Evolutionary conservation across 2,329 filamentous ascomycete genomes (phyloP).

Genomic region (Ophiostoma quercus): DNA sequence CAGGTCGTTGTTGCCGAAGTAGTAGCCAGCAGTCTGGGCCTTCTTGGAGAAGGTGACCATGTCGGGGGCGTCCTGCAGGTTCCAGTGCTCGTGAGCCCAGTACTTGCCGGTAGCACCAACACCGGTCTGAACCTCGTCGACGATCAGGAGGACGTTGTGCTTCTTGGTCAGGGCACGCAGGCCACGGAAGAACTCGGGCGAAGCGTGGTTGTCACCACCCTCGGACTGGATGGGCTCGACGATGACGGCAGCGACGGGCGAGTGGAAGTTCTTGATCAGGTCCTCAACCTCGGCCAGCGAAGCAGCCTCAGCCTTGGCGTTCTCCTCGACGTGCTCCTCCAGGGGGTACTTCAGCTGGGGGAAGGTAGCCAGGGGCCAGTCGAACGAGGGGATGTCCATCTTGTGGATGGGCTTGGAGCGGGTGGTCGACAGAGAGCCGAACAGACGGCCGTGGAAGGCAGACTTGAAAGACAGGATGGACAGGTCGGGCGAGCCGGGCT

Average conservation of each 20-base stretch:
- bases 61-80: constrained; percentile 71
- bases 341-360: constrained; percentile 82
- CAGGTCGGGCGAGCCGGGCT: constrained; percentile 68
- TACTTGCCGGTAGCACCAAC: constrained; percentile 89
- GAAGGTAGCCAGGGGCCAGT: constrained; percentile 91
- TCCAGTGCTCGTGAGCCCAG: constrained; percentile 97
- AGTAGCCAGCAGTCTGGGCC: constrained; percentile 89
- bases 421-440: constrained; percentile 80
- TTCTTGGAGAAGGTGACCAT: constrained; percentile 97
- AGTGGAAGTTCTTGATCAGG: constrained; percentile 71
- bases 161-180: constrained; percentile 73
- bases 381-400: constrained; percentile 87
- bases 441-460: constrained; percentile 85
- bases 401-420: constrained; percentile 93
- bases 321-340: constrained; percentile 71
- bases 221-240: constrained; percentile 92
- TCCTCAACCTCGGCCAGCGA: constrained; percentile 79
- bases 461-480: constrained; percentile 86
- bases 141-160: constrained; percentile 77
- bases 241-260: constrained; percentile 74
- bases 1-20: constrained; percentile 74
- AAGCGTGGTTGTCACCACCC: constrained; percentile 91
- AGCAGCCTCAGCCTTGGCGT: constrained; percentile 72
- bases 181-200: constrained; percentile 77
- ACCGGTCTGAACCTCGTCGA: constrained; percentile 91